Base-by-base conservation (phyloP, 306 rosid species). In the barrel medic (Medicago truncatula) region DNA sequence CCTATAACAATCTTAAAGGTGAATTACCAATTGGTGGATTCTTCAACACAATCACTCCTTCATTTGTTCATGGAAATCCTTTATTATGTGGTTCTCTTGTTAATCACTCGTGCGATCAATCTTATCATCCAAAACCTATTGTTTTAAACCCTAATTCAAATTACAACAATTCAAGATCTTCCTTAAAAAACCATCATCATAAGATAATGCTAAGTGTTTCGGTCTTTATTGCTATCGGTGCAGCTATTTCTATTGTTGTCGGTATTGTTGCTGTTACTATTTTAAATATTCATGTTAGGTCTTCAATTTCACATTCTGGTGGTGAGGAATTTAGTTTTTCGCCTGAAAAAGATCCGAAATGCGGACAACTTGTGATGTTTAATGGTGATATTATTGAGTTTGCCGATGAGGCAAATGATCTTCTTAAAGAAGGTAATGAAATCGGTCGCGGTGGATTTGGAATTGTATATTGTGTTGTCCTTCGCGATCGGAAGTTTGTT, bases 391-490 rank as follows among this genome's bases (percentile, higher is more conserved):
- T 89, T 40, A 92, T 91, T 41, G 93, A 88, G 28, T 87, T 92
- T 81, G 82, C 77, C 53, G 85, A 86, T 47, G 97, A 96, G 6
- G 77, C 91, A 2, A 89, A 88, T 63, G 84, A 89, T 63, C 88
- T 92, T 67, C 96, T 95, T 49, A 88, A 90, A 78, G 90, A 92
- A 85, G 97, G 90, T 23, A 85, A 78, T 40, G 96, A 92, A 78
- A 84, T 95, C 6, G 99, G 99, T 34, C 93, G 97, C 2, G 99
- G 97, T 13, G 99, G 99, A 60, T 95, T 95, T 77, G 97, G 99
- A 80, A 86, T 86, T 59, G 97, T 95, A 46, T 92, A 90, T 84
- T 79, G 72, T 73, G 80, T 92, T 11, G 84, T 76, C 67, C 97
- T 95, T 58, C 81, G 82, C 59, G 91, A 95, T 70, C 96, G 90